Evolutionary conservation across 2,329 filamentous ascomycete species (phyloP).

Genomic region (Metarhizium brunneum): DNA sequence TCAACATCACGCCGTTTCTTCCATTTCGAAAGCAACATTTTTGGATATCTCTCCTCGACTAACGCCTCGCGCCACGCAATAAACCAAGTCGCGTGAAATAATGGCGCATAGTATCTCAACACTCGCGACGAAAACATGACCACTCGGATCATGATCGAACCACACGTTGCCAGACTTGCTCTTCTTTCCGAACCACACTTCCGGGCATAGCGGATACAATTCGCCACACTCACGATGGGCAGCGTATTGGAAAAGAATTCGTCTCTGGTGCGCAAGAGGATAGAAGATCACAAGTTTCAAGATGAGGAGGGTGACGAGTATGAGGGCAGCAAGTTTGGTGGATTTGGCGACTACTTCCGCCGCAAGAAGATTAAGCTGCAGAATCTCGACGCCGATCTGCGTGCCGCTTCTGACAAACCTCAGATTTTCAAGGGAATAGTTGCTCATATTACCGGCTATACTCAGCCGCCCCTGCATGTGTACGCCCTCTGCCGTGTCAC

Average conservation of each 20-base stretch:
- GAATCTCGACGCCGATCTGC: slow-evolving; percentile 79
- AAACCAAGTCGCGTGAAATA: not conserved
- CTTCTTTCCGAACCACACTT: not conserved
- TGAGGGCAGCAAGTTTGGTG: slow-evolving; percentile 74
- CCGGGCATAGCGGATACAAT: not conserved
- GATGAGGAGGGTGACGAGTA: slow-evolving; percentile 89
- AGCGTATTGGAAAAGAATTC: slow-evolving; percentile 55
- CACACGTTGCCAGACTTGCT: not conserved
- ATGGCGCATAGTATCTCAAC: not conserved
- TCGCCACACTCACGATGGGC: slow-evolving; percentile 35
- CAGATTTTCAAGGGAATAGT: slow-evolving; percentile 87
- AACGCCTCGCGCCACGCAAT: not conserved
- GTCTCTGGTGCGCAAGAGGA: slow-evolving; percentile 50
- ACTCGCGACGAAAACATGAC: slow-evolving; percentile 7
- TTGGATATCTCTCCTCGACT: not conserved
- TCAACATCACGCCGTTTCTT: not conserved
- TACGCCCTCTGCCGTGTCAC: slow-evolving; percentile 16
- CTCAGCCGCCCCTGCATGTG: slow-evolving; percentile 83
- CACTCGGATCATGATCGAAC: not conserved
- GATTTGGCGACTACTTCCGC: slow-evolving; percentile 84
- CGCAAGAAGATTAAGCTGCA: slow-evolving; percentile 97
- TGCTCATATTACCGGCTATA: slow-evolving; percentile 90
- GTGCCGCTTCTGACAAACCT: slow-evolving; percentile 60
- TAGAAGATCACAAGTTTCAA: slow-evolving; percentile 60
- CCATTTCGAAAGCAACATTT: not conserved